Base-by-base conservation (phyloP, 805 yeast species). In the Groenewaldozyma salmanticensis region DNA sequence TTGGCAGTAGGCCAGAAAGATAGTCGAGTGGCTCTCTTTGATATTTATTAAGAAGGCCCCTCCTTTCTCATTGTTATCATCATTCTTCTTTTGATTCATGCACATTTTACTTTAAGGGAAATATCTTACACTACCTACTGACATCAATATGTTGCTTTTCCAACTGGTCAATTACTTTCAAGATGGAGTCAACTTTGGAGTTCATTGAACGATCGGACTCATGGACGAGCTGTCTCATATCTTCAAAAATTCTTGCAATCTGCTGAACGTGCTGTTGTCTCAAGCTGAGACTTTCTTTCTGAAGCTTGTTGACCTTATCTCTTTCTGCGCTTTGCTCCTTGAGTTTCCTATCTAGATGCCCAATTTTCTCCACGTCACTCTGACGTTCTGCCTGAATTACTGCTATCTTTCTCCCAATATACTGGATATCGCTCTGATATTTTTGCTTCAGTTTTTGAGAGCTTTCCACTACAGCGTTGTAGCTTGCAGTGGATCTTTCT, bases 1-100 rank as follows among this genome's bases (percentile, higher is more conserved):
- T 46, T 74, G 1, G 69, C 74, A 4, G 65, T 68, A 1, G 81
- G 75, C 0, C 75, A 71, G 36, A 73, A 71, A 38, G 80, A 77
- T 46, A 80, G 81, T 2, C 61, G 75, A 2, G 61, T 77, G 2
- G 64, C 62, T 9, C 54, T 72, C 7, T 71, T 66, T 52, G 49
- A 52, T n/a, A 40, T 53, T 11, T 44, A 46, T 35, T 47, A 33
- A 39, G 5, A 24, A 15, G 13, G 29, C 31, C 31, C 31, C 21
- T 5, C 16, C 15, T 35, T 19, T 19, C 38, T n/a, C 11, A 9
- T 27, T 9, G 11, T 9, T 9, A 27, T 27, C 13, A 27, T 13
- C 9, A 13, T 13, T 27, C 19, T 13, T 19, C 11, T 5, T n/a
- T n/a, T n/a, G n/a, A n/a, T 19, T 20, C 15, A 20, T 33, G 24